phyloP scores from a whole-genome alignment of 2,329 filamentous ascomycete genomes.

The Microthyrium microscopicum region DNA sequence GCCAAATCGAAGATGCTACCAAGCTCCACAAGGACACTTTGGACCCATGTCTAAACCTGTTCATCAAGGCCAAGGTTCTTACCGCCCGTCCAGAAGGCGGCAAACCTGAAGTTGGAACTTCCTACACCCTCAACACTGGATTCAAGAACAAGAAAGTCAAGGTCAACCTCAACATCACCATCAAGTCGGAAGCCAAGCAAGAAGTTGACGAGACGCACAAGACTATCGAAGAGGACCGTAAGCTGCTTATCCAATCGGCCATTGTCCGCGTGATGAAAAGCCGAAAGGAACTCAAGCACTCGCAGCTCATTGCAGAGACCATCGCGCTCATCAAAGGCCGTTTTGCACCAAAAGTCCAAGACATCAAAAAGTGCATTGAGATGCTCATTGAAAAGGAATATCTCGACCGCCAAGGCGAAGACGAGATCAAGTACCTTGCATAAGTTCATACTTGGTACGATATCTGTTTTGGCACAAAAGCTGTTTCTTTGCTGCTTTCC shows the following conservation, averaged over 20 bases:
- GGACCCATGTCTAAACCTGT: slow-evolving; percentile 70
- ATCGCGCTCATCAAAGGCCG: slow-evolving; percentile 88
- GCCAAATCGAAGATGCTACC: slow-evolving; percentile 72
- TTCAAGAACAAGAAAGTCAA: slow-evolving; percentile 99
- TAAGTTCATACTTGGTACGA: too few relatives aligned
- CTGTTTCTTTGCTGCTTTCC: too few relatives aligned
- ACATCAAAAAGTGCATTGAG: slow-evolving; percentile 99
- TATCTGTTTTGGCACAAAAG: too few relatives aligned
- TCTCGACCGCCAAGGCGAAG: slow-evolving; percentile 82
- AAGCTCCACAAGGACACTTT: slow-evolving; percentile 66
- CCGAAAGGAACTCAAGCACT: slow-evolving; percentile 96
- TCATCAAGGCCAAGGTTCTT: slow-evolving; percentile 87
- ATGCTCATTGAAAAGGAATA: slow-evolving; percentile 98
- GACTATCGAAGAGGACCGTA: slow-evolving; percentile 96
- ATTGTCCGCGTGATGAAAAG: slow-evolving; percentile 99
- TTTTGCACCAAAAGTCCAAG: slow-evolving; percentile 80
- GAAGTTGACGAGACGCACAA: slow-evolving; percentile 97
- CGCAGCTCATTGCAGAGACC: slow-evolving; percentile 81
- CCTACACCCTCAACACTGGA: slow-evolving; percentile 74
- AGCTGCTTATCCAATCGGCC: slow-evolving; percentile 86
- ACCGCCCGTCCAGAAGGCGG: slow-evolving; percentile 52
- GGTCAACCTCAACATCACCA: slow-evolving; percentile 85
- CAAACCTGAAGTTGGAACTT: slow-evolving; percentile 62
- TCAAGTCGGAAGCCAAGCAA: slow-evolving; percentile 91
- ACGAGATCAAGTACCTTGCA: slow-evolving; percentile 87